A percentile compares a stretch with the other conserved stretches of the same genome.
phyloP scores from a whole-genome alignment of 1,284 basidiomycete genomes.

The Apiotrichum sp. region DNA sequence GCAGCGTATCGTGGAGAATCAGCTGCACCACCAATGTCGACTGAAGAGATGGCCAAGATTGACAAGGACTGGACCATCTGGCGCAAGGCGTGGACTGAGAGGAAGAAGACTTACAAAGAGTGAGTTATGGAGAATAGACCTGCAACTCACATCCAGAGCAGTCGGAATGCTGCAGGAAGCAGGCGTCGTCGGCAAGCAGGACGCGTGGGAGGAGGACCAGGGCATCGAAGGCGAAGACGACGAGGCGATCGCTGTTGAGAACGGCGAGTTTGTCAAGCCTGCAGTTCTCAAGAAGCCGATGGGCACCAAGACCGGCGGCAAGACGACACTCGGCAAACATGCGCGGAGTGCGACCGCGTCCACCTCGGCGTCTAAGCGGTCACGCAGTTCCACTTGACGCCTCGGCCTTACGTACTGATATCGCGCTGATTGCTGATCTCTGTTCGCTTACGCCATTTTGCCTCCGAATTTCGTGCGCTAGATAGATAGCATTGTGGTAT shows the following conservation, averaged over 20 bases:
- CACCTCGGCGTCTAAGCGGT: too few relatives aligned
- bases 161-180: constrained; percentile 30
- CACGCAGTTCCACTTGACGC: too few relatives aligned
- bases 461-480: too few relatives aligned
- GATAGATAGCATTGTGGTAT: too few relatives aligned
- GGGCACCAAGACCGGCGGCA: too few relatives aligned
- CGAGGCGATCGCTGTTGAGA: constrained; percentile 32
- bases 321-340: too few relatives aligned
- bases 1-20: constrained; percentile 20
- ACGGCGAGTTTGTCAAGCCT: constrained; percentile 34
- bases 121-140: constrained; percentile 15
- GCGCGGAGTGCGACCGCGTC: too few relatives aligned
- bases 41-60: constrained; percentile 36
- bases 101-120: constrained; percentile 43
- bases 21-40: constrained; percentile 22
- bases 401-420: too few relatives aligned
- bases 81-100: constrained; percentile 42
- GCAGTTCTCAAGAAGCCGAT: too few relatives aligned
- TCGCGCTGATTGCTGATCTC: too few relatives aligned
- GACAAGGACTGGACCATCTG: constrained; percentile 40
- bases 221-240: constrained; percentile 39
- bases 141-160: constrained; percentile 19
- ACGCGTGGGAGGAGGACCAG: constrained; percentile 39
- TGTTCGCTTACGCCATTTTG: too few relatives aligned
- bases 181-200: constrained; percentile 19